Conservation (phyloP, 1,139 yeast species). For the Pichia sp. region DNA sequence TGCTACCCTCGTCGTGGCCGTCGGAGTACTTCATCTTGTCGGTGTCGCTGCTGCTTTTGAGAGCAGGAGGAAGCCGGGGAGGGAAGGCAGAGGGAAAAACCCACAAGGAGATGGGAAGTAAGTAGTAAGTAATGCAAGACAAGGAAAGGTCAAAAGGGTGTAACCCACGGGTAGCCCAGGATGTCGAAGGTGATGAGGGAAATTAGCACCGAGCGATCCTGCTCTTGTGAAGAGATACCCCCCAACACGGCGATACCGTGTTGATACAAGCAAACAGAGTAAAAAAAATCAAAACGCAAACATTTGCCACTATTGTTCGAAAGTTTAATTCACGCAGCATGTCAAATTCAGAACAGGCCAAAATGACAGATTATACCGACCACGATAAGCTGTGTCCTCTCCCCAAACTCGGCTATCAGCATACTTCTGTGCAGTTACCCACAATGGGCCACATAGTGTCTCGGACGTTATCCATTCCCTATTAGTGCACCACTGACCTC, state of each 20-base stretch:
- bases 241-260: too few relatives aligned
- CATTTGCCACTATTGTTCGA: background rate
- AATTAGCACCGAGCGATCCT: too few relatives aligned
- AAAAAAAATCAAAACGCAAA: background rate
- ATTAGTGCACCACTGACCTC: background rate
- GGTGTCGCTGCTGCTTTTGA: background rate
- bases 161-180: background rate
- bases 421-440: background rate
- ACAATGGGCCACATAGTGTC: background rate
- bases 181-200: background rate
- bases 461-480: background rate
- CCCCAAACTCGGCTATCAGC: background rate
- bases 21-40: background rate
- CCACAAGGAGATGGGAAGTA: background rate
- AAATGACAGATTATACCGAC: background rate
- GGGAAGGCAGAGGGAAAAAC: background rate
- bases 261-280: background rate
- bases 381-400: background rate
- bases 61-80: background rate
- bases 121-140: background rate
- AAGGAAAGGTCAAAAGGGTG: background rate
- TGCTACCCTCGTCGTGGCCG: background rate
- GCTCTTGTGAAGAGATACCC: too few relatives aligned
- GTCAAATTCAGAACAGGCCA: constrained; percentile 5
- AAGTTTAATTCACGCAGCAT: background rate